Conservation (phyloP, 2,329 filamentous ascomycete species). For the Xylaria sp. region DNA sequence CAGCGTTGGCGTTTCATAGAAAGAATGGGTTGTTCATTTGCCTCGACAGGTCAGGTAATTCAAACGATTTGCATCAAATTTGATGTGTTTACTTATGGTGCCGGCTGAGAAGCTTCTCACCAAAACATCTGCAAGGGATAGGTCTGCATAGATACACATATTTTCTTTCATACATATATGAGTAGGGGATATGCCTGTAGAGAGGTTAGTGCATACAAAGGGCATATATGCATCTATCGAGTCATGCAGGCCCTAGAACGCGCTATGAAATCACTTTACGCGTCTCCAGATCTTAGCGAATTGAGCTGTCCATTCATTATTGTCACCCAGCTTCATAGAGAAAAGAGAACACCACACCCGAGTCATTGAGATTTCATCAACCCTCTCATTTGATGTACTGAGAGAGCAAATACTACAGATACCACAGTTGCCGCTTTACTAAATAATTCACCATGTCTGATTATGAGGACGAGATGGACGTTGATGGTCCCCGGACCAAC, state of each 20-base stretch:
- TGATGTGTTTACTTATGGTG: background rate
- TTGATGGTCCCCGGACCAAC: slow-evolving; percentile 47
- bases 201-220: background rate
- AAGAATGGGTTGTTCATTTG: background rate
- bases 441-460: slow-evolving; percentile 46
- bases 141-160: background rate
- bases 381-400: no score
- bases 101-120: background rate
- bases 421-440: no score
- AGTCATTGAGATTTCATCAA: slow-evolving; percentile 11
- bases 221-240: background rate
- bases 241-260: slow-evolving; percentile 15
- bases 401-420: no score
- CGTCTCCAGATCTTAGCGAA: slow-evolving; percentile 19
- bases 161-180: background rate
- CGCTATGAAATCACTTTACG: slow-evolving; percentile 29
- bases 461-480: slow-evolving; percentile 56
- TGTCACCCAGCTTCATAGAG: background rate
- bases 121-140: background rate
- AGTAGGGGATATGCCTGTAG: background rate
- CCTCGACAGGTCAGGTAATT: no score
- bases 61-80: background rate
- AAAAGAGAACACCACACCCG: background rate
- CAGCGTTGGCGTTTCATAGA: background rate
- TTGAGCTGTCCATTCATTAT: background rate